Conservation (phyloP, 345 rosid genomes). For the Laguncularia racemosa region DNA sequence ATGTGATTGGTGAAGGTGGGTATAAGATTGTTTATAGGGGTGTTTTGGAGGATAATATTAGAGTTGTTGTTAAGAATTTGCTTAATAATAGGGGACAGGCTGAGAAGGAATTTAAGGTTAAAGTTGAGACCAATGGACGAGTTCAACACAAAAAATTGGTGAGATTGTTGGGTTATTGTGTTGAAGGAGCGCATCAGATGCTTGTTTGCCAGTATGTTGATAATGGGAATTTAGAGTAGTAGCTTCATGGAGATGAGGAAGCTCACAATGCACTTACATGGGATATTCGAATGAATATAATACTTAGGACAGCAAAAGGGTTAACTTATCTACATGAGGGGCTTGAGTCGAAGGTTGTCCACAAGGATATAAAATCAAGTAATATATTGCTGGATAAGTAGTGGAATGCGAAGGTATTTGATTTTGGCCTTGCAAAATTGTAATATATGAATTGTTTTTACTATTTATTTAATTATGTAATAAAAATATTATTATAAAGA, state of each 20-base stretch:
- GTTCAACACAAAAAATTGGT: too few relatives aligned
- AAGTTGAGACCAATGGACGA: too few relatives aligned
- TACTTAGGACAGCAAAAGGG: conserved; percentile 73
- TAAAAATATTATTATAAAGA: too few relatives aligned
- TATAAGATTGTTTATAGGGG: conserved; percentile 91
- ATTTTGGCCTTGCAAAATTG: conserved; percentile 84
- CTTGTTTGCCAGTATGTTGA: conserved; percentile 82
- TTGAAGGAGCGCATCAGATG: too few relatives aligned
- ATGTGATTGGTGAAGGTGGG: too few relatives aligned
- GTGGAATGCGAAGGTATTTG: too few relatives aligned
- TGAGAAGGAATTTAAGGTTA: too few relatives aligned
- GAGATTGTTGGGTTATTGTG: too few relatives aligned
- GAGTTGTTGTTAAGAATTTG: conserved; percentile 73
- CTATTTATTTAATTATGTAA: too few relatives aligned
- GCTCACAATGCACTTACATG: conserved; percentile 74
- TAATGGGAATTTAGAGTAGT: conserved; percentile 85
- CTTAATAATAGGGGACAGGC: too few relatives aligned
- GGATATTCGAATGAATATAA: conserved; percentile 75
- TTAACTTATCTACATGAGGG: conserved; percentile 92
- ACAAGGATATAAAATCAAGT: conserved; percentile 80
- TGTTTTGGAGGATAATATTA: conserved; percentile 51
- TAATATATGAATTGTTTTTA: too few relatives aligned
- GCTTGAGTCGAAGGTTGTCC: conserved; percentile 89
- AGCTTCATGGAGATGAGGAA: conserved; percentile 86
- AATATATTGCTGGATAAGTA: conserved; percentile 83